Base-by-base conservation (phyloP, 2,329 filamentous ascomycete species). In the Lecanosticta acicola region DNA sequence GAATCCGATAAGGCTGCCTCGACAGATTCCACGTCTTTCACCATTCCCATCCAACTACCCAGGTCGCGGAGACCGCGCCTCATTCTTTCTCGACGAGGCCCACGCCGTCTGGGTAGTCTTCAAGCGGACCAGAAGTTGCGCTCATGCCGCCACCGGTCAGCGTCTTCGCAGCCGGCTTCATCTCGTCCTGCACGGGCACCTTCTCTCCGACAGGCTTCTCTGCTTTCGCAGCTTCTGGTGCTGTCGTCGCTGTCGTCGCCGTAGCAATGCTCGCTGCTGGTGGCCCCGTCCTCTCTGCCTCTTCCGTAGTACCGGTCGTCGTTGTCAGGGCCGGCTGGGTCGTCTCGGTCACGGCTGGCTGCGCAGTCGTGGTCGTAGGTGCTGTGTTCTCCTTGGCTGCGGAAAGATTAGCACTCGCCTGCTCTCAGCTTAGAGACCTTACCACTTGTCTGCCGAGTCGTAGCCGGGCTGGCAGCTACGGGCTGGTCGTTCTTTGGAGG, bases 111-210 rank as follows among this genome's bases (percentile, higher is more conserved):
- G 24, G 24, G 24, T 29, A 29, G 11, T 29, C 37, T 19, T 52
- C 51, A 13, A 57, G 39, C 10, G 54, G 54, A n/a, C 54, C 54
- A 9, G 48, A 51, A 2, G 54, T 57, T n/a, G 54, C 54, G 43
- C 50, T 54, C 54, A 57, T 56, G 51, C 54, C 55, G 20, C 50
- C 48, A 8, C 50, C 11, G 11, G 24, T 5, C 24, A 7, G 24
- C 11, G 24, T 11, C 24, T 29, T 29, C 11, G 5, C 7, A 7
- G 24, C 24, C 24, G 24, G 24, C 24, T 29, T 29, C 24, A 29
- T 29, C 24, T 36, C 33, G 10, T 39, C 39, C 20, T 38, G 39
- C 16, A 38, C 32, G 13, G 41, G 3, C 11, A 37, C 45, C 24
- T 48, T 43, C 21, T 48, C 41, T 20, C 36, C 19, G 9, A 11